A percentile compares a stretch with the other conserved stretches of the same genome.
Conservation (phyloP, 2,329 filamentous ascomycete species). For the Sarocladiaceae sp. region DNA sequence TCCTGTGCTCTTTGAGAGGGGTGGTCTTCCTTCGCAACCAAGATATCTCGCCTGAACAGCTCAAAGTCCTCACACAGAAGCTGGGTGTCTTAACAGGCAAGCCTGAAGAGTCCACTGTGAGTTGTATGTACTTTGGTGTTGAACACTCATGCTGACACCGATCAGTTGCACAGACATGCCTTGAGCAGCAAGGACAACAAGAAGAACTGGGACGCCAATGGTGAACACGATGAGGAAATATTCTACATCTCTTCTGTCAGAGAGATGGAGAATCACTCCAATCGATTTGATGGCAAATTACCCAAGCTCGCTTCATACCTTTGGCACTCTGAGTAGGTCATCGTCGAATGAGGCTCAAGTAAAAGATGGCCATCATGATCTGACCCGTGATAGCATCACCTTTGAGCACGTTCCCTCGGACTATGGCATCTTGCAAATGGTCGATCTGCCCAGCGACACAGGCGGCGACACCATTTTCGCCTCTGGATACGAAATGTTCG, state of each 20-base stretch:
- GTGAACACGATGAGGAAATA: constrained; percentile 51
- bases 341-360: constrained; percentile 25
- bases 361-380: too few relatives aligned
- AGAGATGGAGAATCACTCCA: constrained; percentile 17
- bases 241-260: constrained; percentile 52
- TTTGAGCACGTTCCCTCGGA: constrained; percentile 54
- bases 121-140: background rate
- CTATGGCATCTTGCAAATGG: constrained; percentile 51
- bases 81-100: constrained; percentile 58
- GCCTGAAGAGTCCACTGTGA: constrained; percentile 44
- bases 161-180: constrained; percentile 53
- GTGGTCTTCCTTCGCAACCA: constrained; percentile 64
- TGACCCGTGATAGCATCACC: constrained; percentile 45
- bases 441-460: constrained; percentile 42
- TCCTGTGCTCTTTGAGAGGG: constrained; percentile 45
- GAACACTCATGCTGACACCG: background rate
- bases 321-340: constrained; percentile 21
- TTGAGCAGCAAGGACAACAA: constrained; percentile 31
- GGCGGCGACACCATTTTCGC: constrained; percentile 58
- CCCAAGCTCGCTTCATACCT: constrained; percentile 47
- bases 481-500: constrained; percentile 56
- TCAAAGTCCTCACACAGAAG: constrained; percentile 55
- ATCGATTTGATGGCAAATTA: background rate
- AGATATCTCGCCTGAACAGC: constrained; percentile 52
- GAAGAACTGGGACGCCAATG: constrained; percentile 31